phyloP scores from a whole-genome alignment of 1,284 basidiomycete species.

The Marasmius tenuissimus region DNA sequence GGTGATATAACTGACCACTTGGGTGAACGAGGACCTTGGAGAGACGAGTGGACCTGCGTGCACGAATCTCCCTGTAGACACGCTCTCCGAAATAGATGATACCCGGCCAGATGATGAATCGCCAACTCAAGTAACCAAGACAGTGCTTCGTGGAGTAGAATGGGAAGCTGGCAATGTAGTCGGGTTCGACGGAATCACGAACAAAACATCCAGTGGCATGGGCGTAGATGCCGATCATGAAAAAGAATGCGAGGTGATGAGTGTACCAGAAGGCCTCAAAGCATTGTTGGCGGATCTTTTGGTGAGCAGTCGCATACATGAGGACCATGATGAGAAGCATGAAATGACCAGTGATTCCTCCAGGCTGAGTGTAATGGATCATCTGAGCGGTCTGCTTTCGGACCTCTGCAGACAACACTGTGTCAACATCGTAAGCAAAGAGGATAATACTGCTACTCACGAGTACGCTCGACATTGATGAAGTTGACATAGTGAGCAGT shows the following conservation, averaged over 20 bases:
- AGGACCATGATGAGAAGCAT: constrained; percentile 88
- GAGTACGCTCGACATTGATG: constrained; percentile 80
- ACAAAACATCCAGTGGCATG: constrained; percentile 94
- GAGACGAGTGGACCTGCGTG: constrained; percentile 70
- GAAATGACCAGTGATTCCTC: constrained; percentile 87
- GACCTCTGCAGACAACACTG: constrained; percentile 56
- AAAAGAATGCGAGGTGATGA: constrained; percentile 89
- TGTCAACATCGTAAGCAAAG: constrained; percentile 7
- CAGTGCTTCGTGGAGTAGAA: constrained; percentile 84
- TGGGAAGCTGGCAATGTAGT: constrained; percentile 67
- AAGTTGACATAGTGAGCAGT: constrained; percentile 92
- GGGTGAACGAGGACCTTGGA: constrained; percentile 82
- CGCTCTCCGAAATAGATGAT: constrained; percentile 86
- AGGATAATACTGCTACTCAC: constrained; percentile 40
- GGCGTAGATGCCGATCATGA: constrained; percentile 84
- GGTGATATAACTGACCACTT: constrained; percentile 54
- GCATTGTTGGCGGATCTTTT: constrained; percentile 80
- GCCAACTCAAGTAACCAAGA: constrained; percentile 85
- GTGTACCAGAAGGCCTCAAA: constrained; percentile 96
- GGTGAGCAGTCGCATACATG: constrained; percentile 83
- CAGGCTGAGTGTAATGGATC: constrained; percentile 85
- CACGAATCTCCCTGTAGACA: constrained; percentile 76
- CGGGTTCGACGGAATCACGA: constrained; percentile 73
- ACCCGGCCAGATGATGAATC: constrained; percentile 85
- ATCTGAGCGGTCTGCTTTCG: constrained; percentile 71